Percentiles rank a stretch among this genome's conserved stretches.
Evolutionary conservation across 176 grass and related monocot genomes (phyloP).

Genomic region (Carex kokanica): DNA sequence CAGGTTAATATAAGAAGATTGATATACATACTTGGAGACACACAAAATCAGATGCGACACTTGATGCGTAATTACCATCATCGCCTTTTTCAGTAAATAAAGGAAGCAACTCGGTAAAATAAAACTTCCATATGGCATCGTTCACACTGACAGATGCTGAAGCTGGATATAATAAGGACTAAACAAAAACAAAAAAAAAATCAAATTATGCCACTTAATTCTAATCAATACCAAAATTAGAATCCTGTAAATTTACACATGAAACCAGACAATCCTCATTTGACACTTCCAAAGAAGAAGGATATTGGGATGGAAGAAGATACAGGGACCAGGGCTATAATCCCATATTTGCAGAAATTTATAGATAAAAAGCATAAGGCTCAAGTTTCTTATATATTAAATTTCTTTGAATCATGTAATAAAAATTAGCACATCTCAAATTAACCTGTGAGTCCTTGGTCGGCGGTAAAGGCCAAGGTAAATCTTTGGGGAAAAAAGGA

Average conservation of each 20-base stretch:
- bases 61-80: conserved; percentile 74
- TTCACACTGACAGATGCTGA: conserved; percentile 53
- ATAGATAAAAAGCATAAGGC: background rate
- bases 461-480: conserved; percentile 34
- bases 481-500: conserved; percentile 72
- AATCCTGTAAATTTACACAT: background rate
- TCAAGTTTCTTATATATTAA: background rate
- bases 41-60: conserved; percentile 61
- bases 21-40: conserved; percentile 68
- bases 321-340: too few species aligned
- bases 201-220: background rate
- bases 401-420: background rate
- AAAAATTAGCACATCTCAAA: background rate
- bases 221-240: background rate
- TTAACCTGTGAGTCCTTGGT: conserved; percentile 25
- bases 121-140: conserved; percentile 86
- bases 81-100: conserved; percentile 66
- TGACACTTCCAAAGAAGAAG: background rate
- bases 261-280: background rate
- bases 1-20: background rate
- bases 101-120: conserved; percentile 69
- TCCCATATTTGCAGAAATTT: background rate
- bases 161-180: conserved; percentile 63
- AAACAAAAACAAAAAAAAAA: background rate
- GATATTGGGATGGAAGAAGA: background rate